Conservation (phyloP, 768 basidiomycete species). For the Clavaria fumosa region DNA sequence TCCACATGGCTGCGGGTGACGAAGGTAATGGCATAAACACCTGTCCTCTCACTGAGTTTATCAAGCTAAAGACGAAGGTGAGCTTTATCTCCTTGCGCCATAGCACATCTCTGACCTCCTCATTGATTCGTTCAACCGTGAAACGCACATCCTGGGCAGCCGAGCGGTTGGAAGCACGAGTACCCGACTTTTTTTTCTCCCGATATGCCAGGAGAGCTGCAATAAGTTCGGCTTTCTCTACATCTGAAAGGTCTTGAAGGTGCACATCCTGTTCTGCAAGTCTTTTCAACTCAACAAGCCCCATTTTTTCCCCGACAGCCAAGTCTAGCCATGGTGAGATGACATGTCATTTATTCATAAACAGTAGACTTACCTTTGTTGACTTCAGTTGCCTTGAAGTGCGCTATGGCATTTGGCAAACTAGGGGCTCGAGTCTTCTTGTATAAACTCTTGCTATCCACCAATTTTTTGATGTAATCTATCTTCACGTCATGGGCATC, state of each 20-base stretch:
- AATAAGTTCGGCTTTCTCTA: not conserved
- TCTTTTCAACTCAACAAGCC: not conserved
- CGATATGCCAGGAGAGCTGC: not conserved
- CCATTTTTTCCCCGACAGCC: not conserved
- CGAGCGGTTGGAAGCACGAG: not conserved
- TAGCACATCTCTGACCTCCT: not conserved
- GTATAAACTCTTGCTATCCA: not conserved
- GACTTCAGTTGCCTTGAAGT: slow-evolving; percentile 1
- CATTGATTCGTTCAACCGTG: not conserved
- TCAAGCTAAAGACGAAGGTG: not conserved
- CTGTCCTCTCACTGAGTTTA: not conserved
- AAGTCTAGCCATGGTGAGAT: not conserved
- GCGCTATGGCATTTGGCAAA: slow-evolving; percentile 1
- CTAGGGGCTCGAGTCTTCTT: slow-evolving; percentile 1
- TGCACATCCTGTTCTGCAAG: not conserved
- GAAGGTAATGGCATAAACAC: slow-evolving; percentile 1
- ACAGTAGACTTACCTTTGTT: not conserved
- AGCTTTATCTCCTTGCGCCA: not conserved
- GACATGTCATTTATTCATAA: not conserved
- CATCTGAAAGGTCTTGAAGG: not conserved
- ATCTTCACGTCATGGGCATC: not conserved
- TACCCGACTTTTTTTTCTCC: not conserved
- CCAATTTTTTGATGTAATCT: not conserved
- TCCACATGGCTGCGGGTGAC: slow-evolving; percentile 3
- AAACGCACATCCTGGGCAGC: too few species aligned